Conservation (phyloP, 345 rosid genomes). For the Gossypium herbaceum region DNA sequence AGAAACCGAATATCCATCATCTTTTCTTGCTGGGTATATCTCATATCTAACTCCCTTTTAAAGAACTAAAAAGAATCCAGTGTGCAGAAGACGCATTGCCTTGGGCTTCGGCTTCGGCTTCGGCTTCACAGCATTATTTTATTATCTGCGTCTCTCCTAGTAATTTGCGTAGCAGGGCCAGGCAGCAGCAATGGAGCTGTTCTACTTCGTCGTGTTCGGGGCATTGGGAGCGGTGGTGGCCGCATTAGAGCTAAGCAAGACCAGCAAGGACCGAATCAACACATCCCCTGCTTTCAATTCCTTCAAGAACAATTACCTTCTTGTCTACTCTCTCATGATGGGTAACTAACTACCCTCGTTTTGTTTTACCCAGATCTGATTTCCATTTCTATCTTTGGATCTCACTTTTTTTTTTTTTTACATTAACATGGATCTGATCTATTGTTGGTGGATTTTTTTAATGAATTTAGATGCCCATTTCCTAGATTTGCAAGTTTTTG, state of each 20-base stretch:
- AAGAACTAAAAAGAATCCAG: not conserved
- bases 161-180: not conserved
- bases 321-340: constrained; percentile 94
- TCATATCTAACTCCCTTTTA: not conserved
- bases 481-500: not conserved
- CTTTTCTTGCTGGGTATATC: not conserved
- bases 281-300: constrained; percentile 72
- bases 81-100: not conserved
- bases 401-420: not conserved
- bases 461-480: not conserved
- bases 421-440: constrained; percentile 18
- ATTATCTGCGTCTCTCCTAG: constrained; percentile 9
- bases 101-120: too few species aligned
- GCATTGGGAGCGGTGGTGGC: constrained; percentile 61
- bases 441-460: not conserved
- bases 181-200: constrained; percentile 54
- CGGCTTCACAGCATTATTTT: not conserved
- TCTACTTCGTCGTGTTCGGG: constrained; percentile 64
- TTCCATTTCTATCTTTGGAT: not conserved
- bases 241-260: constrained; percentile 65
- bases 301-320: constrained; percentile 80
- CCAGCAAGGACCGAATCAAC: constrained; percentile 64
- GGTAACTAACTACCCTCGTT: constrained; percentile 31
- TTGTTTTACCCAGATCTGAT: constrained; percentile 3
- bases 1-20: not conserved